Evolutionary conservation across 2,329 filamentous ascomycete species (phyloP).

Genomic region (Iodosphaeria phyllophila): DNA sequence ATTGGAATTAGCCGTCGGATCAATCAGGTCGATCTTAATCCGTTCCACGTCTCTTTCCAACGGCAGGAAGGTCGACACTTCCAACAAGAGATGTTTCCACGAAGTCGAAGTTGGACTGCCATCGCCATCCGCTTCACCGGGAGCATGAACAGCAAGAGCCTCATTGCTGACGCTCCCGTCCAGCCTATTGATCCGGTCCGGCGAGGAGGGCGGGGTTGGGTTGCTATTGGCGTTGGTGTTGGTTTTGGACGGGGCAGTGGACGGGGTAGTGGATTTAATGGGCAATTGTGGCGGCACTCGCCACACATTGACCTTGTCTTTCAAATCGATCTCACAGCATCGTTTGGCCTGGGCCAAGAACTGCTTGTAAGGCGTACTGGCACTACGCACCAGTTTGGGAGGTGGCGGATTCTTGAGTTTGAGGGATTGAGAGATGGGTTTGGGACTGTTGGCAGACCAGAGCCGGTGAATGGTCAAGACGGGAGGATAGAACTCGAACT

Average conservation of each 20-base stretch:
- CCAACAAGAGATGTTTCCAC: constrained; percentile 34
- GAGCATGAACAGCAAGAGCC: too few relatives aligned
- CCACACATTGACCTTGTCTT: constrained; percentile 64
- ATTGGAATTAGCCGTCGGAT: constrained; percentile 54
- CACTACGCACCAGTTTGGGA: constrained; percentile 50
- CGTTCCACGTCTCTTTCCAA: constrained; percentile 45
- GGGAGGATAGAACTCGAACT: constrained; percentile 71
- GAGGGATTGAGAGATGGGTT: constrained; percentile 36
- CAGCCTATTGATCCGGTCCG: constrained; percentile 4
- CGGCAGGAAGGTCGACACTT: constrained; percentile 40
- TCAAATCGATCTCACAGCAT: constrained; percentile 44
- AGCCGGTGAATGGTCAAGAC: constrained; percentile 74
- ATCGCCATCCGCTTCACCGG: constrained; percentile 9
- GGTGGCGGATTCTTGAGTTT: constrained; percentile 43
- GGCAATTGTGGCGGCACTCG: constrained; percentile 33
- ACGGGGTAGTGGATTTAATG: too few relatives aligned
- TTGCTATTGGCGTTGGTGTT: constrained; percentile 17
- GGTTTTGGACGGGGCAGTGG: constrained; percentile 12
- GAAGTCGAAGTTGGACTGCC: too few relatives aligned
- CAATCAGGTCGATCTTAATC: constrained; percentile 42
- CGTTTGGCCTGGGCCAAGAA: constrained; percentile 62
- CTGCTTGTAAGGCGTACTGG: constrained; percentile 47
- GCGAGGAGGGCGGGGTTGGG: constrained; percentile 13
- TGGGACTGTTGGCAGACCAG: constrained; percentile 37
- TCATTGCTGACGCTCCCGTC: too few relatives aligned